phyloP scores from a whole-genome alignment of 2,329 filamentous ascomycete genomes.

The Neoscytalidium dimidiatum region DNA sequence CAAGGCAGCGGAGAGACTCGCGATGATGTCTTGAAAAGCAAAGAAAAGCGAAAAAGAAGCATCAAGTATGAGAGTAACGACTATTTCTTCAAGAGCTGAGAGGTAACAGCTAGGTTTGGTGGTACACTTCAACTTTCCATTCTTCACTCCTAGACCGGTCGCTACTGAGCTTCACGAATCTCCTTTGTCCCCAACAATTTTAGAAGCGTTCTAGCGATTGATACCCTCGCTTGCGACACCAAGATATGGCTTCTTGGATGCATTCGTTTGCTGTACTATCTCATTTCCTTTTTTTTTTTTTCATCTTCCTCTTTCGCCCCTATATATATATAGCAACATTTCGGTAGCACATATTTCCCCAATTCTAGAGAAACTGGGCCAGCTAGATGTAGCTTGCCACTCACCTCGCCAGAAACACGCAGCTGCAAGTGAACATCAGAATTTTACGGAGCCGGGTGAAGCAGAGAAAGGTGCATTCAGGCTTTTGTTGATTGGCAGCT shows the following conservation, averaged over 20 bases:
- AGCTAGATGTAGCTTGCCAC: neutral
- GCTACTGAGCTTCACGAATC: neutral
- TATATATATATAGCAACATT: conserved; percentile 8
- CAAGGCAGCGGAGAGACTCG: conserved; percentile 24
- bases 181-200: too few species aligned
- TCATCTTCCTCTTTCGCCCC: neutral
- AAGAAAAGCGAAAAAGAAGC: neutral
- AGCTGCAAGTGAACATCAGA: neutral
- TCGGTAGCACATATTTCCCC: conserved; percentile 7
- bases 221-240: conserved; percentile 10
- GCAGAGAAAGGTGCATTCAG: neutral
- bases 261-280: conserved; percentile 1
- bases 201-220: conserved; percentile 15
- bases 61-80: neutral
- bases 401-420: neutral
- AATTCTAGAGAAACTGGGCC: neutral
- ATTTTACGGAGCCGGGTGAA: neutral
- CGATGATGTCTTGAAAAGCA: neutral
- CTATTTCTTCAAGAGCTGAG: neutral
- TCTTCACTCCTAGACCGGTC: conserved; percentile 5
- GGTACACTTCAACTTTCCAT: neutral
- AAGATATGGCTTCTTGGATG: conserved; percentile 15
- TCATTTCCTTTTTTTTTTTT: neutral
- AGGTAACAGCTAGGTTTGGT: neutral
- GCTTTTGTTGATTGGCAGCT: neutral